Evolutionary conservation across 2,329 filamentous ascomycete genomes (phyloP).

Genomic region (Ophiostoma himal-ulmi): DNA sequence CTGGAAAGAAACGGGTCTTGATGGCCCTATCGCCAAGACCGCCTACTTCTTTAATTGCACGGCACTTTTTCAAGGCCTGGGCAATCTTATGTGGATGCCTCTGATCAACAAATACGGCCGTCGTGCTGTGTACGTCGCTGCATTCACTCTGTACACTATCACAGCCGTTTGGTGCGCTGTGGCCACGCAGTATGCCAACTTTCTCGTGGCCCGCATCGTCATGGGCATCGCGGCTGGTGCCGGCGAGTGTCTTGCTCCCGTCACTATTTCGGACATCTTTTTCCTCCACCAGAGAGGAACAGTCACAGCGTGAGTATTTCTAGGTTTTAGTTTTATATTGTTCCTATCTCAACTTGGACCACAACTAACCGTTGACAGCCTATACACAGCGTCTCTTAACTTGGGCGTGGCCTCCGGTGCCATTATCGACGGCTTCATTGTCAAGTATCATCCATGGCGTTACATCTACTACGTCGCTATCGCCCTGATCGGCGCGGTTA

Average conservation of each 20-base stretch:
- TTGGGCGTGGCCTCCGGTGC: constrained; percentile 41
- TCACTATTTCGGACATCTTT: constrained; percentile 51
- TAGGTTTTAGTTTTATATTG: constrained; percentile 33
- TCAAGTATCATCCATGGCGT: constrained; percentile 44
- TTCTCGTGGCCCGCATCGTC: constrained; percentile 44
- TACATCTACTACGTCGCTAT: constrained; percentile 47
- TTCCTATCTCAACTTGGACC: background rate
- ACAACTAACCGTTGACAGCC: background rate
- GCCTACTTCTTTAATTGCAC: constrained; percentile 51
- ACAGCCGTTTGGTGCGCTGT: constrained; percentile 41
- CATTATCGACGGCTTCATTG: constrained; percentile 44
- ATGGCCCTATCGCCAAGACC: constrained; percentile 38
- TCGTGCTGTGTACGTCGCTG: constrained; percentile 40
- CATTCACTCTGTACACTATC: constrained; percentile 40
- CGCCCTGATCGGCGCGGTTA: constrained; percentile 44
- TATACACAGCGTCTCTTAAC: constrained; percentile 23
- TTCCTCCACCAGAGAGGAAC: constrained; percentile 51
- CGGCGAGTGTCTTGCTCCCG: constrained; percentile 46
- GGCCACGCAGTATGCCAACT: constrained; percentile 38
- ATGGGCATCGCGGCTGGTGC: constrained; percentile 50
- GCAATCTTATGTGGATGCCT: constrained; percentile 45
- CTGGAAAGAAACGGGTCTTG: constrained; percentile 29
- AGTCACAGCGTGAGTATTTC: constrained; percentile 43
- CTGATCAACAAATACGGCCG: constrained; percentile 43
- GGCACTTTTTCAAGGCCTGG: constrained; percentile 44